Evolutionary conservation across 805 yeast species (phyloP), one percentile per base, ranked within the genome.

Genomic region (Ogataea trehalophila): DNA sequence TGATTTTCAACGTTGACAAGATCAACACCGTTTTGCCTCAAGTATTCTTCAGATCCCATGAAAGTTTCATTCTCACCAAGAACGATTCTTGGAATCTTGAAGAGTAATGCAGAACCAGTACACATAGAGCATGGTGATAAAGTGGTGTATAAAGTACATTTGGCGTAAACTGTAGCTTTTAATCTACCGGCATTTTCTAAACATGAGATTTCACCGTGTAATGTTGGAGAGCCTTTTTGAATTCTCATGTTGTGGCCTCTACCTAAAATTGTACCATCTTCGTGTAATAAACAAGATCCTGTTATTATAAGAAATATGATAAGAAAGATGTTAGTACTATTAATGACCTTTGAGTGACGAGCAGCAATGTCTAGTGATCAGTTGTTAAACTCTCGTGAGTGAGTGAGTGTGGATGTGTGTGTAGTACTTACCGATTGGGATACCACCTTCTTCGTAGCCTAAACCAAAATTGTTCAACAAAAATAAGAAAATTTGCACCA

Each of bases 91-190:
- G 84, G 83, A 56, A 92, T 77, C 37, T 96, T 96, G 69, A 90
- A 92, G 75, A 92, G 73, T 44, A 92, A 60, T 53, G 92, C 86
- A 6, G 97, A 95, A 18, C 98, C 98, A 5, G 94, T 80, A 65
- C 98, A 92, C 97, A 92, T 92, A 56, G 83, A 77, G 65, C 98
- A 92, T 3, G 98, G 97, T 7, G 96, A 87, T 55, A 92, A 71
- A 0, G 97, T 87, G 31, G 97, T 90, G 69, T 90, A 92, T 78
- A 89, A 77, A 20, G 98, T 94, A 57, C 96, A 85, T 52, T 83
- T 76, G 60, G 85, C 86, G 71, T 92, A 92, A 16, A 77, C 79
- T 20, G 75, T 73, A 5, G 91, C 97, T 20, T 83, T 82, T 48
- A 94, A 72, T 60, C 98, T 78, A 7, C 98, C 98, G 18, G 96